Evolutionary conservation across 1,284 basidiomycete genomes (phyloP), one percentile per base, ranked within the genome.

Genomic region (Ceratobasidium sp.): DNA sequence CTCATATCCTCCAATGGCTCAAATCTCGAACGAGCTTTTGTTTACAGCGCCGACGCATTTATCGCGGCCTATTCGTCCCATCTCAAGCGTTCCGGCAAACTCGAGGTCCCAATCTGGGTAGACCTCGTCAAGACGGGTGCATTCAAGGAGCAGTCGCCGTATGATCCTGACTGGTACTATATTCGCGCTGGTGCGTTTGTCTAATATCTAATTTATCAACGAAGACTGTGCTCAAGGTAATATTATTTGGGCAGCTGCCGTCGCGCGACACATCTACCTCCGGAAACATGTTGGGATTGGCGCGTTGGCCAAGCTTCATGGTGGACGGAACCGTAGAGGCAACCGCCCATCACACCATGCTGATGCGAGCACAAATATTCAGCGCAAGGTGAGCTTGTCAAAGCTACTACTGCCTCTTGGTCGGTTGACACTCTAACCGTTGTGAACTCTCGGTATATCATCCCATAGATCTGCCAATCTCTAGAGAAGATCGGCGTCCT

Each of bases 91-190:
- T 96, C 96, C 80, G 96, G 96, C 86, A 97, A 97, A 89, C 93
- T 98, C 83, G 97, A 99, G 89, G 95, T 99, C 82, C 97, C 97
- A 83, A 94, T 92, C 87, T 99, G 98, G 98, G 97, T 96, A 80
- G 97, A 99, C 88, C 90, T 98, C 83, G 97, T 99, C 87, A 99
- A 99, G 91, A 99, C 97, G 79, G 98, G 96, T 85, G 88, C 94
- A 80, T 97, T 90, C 91, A 99, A 99, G 89, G 97, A 99, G 89
- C 95, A 97, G 81, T 97, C 97, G 76, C 97, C 97, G 78, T 99
- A 99, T 88, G 96, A 99, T 88, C 95, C 96, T 73, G 98, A 99
- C 88, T 99, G 97, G 97, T 99, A 93, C 91, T 99, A 99, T 89
- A 90, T 98, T 85, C 96, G 97, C 83, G 95, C 97, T 87, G 96